phyloP scores from a whole-genome alignment of 75 land plant genomes.

The Cupressus sempervirens region DNA sequence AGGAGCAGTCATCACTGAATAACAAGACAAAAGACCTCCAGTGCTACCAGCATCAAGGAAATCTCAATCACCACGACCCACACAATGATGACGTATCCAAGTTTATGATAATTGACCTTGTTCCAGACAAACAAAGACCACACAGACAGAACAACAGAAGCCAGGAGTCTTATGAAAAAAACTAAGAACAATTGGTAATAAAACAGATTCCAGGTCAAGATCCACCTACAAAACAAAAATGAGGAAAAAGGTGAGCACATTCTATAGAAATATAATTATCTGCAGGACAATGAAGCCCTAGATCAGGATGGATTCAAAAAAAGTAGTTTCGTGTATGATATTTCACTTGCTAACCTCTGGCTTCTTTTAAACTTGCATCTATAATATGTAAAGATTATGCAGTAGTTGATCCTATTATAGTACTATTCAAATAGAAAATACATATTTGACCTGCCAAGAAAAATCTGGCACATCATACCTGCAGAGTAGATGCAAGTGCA shows the following conservation, averaged over 20 bases:
- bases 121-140: neutral
- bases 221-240: neutral
- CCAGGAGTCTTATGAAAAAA: neutral
- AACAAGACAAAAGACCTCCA: neutral
- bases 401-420: neutral
- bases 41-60: neutral
- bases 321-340: neutral
- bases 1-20: neutral
- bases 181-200: neutral
- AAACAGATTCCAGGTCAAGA: neutral
- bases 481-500: constrained; percentile 67
- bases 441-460: neutral
- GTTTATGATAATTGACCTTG: neutral
- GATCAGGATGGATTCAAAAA: neutral
- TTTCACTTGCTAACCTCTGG: neutral
- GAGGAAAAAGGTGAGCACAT: neutral
- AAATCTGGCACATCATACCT: constrained; percentile 35
- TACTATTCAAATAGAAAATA: neutral
- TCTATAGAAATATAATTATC: neutral
- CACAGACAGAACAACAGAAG: neutral
- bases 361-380: neutral
- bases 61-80: neutral
- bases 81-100: neutral
- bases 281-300: neutral
- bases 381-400: neutral